phyloP scores from a whole-genome alignment of 2,329 filamentous ascomycete genomes.

The Cladosporium sp. region DNA sequence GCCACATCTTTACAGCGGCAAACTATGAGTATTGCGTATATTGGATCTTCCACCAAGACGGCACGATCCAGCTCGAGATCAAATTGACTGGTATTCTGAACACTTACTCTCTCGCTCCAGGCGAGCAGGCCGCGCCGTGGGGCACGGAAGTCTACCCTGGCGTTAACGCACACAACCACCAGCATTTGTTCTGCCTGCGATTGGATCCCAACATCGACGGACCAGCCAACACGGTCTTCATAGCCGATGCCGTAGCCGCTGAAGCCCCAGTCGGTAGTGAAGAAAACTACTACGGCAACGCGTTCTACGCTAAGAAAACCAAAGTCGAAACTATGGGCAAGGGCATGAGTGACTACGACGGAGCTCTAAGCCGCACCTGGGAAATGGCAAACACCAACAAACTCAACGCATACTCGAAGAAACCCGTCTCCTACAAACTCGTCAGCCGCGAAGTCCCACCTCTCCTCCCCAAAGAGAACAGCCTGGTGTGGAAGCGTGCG shows the following conservation, averaged over 20 bases:
- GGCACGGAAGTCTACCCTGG: conserved; percentile 87
- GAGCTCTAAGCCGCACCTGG: conserved; percentile 75
- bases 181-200: conserved; percentile 89
- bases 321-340: conserved; percentile 67
- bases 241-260: conserved; percentile 68
- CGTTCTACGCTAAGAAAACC: conserved; percentile 80
- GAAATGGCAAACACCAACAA: conserved; percentile 80
- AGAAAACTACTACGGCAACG: conserved; percentile 86
- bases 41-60: conserved; percentile 91
- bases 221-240: conserved; percentile 75
- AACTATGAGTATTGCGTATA: conserved; percentile 89
- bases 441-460: conserved; percentile 78
- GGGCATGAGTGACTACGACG: conserved; percentile 74
- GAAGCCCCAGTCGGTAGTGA: conserved; percentile 70
- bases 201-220: conserved; percentile 86
- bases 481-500: conserved; percentile 83
- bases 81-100: conserved; percentile 88
- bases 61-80: conserved; percentile 86
- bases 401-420: conserved; percentile 79
- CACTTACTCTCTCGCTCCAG: conserved; percentile 76
- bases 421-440: conserved; percentile 82
- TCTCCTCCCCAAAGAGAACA: conserved; percentile 73
- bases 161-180: conserved; percentile 93
- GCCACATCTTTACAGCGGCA: conserved; percentile 89
- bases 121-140: conserved; percentile 80